Conservation (phyloP, 2,329 filamentous ascomycete genomes). For the Aspergillus ibericus region DNA sequence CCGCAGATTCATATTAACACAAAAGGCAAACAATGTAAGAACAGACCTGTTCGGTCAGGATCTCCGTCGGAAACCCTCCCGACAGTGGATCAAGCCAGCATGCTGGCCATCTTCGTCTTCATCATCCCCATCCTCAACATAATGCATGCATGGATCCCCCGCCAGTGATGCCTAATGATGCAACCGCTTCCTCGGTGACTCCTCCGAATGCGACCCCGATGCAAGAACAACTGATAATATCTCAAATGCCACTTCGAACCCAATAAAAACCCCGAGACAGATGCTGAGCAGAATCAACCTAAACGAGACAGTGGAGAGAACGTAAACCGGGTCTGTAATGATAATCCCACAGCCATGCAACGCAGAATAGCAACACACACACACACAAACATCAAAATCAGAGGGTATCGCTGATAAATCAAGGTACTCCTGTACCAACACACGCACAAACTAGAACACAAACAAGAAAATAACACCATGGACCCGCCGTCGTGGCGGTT, state of each 20-base stretch:
- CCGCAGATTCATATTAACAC: slow-evolving; percentile 23
- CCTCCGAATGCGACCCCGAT: slow-evolving; percentile 23
- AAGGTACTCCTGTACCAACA: slow-evolving; percentile 19
- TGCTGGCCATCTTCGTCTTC: background rate
- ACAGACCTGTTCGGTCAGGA: slow-evolving; percentile 13
- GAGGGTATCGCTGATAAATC: slow-evolving; percentile 29
- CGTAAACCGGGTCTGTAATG: background rate
- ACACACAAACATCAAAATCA: slow-evolving; percentile 16
- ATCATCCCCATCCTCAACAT: background rate
- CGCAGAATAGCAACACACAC: slow-evolving; percentile 17
- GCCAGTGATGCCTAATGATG: slow-evolving; percentile 21
- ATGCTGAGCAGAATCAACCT: slow-evolving; percentile 13
- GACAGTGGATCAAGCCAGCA: background rate
- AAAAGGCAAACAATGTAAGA: slow-evolving; percentile 18
- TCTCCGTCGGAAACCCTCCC: slow-evolving; percentile 13
- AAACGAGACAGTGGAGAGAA: slow-evolving; percentile 13
- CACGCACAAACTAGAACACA: slow-evolving; percentile 12
- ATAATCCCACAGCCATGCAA: slow-evolving; percentile 17
- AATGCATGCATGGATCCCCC: slow-evolving; percentile 12
- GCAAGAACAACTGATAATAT: slow-evolving; percentile 11
- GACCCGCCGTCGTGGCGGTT: background rate
- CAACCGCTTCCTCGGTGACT: slow-evolving; percentile 20
- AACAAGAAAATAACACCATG: slow-evolving; percentile 6
- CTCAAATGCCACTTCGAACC: slow-evolving; percentile 13
- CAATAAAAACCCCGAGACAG: slow-evolving; percentile 14